Conservation (phyloP, 2,329 filamentous ascomycete species). For the Ustulina deusta region DNA sequence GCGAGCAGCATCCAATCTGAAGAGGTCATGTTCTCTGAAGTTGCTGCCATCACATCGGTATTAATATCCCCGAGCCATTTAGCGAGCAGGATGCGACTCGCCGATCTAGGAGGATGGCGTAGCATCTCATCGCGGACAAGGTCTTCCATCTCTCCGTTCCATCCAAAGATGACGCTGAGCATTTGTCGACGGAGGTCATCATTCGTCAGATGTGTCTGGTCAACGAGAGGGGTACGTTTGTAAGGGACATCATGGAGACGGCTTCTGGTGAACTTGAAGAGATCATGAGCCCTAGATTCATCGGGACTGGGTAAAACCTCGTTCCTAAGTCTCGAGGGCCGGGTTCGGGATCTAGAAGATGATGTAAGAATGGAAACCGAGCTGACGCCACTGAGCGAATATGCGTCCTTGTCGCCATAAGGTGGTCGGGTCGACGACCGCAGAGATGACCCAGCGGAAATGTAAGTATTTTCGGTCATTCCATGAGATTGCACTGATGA, state of each 20-base stretch:
- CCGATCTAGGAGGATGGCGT: constrained; percentile 78
- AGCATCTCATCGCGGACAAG: constrained; percentile 87
- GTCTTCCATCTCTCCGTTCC: constrained; percentile 85
- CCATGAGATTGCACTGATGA: constrained; percentile 65
- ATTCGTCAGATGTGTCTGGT: constrained; percentile 72
- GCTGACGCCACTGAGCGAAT: constrained; percentile 66
- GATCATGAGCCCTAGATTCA: constrained; percentile 76
- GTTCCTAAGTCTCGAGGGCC: constrained; percentile 79
- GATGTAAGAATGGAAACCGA: constrained; percentile 64
- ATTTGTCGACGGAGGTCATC: constrained; percentile 90
- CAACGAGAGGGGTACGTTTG: constrained; percentile 71
- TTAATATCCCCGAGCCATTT: constrained; percentile 94
- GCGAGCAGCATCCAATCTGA: constrained; percentile 98
- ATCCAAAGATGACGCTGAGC: constrained; percentile 94
- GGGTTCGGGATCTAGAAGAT: constrained; percentile 57
- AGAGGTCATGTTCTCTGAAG: constrained; percentile 87
- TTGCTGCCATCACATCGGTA: constrained; percentile 82
- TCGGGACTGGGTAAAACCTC: constrained; percentile 84
- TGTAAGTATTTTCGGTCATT: constrained; percentile 74
- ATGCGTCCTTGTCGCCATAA: constrained; percentile 61
- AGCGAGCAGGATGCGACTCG: constrained; percentile 82
- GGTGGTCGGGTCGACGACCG: constrained; percentile 54
- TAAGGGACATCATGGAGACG: constrained; percentile 87
- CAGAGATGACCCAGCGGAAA: constrained; percentile 73
- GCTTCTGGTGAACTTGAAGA: constrained; percentile 88